A percentile compares a stretch with the other conserved stretches of the same genome.
These are phyloP conservation scores for Leishmania turanica DNA, from an alignment of 208 protist species.

Conservation along the genomic window DNA sequence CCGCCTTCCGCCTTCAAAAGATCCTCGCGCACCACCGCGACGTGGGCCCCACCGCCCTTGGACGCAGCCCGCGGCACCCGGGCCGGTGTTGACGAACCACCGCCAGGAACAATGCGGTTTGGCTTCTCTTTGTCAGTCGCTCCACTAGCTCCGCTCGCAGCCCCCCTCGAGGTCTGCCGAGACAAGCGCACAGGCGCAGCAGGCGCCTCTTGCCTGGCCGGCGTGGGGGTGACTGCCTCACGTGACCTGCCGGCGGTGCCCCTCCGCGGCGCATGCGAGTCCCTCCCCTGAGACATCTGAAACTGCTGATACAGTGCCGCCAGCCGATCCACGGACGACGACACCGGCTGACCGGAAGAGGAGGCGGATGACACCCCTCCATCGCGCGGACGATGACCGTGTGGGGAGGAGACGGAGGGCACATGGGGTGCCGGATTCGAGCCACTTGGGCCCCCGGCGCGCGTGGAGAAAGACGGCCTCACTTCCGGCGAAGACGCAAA, in stretches of 20 bases:
- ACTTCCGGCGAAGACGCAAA: background rate
- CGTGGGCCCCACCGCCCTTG: background rate
- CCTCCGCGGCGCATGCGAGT: background rate
- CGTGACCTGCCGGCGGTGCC: background rate
- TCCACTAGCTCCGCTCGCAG: background rate
- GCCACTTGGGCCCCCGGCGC: background rate
- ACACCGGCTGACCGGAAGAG: background rate
- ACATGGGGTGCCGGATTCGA: background rate
- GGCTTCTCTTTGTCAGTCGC: background rate
- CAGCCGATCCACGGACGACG: slow-evolving; percentile 21
- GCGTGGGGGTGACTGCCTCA: background rate
- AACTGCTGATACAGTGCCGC: slow-evolving; percentile 27
- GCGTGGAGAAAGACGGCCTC: background rate
- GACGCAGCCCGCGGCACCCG: background rate
- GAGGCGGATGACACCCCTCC: background rate
- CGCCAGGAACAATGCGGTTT: background rate
- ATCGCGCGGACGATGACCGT: background rate
- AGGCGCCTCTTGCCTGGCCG: too few relatives aligned
- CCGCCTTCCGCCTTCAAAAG: background rate
- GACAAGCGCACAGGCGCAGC: background rate
- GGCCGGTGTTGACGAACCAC: background rate
- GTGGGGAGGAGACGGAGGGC: background rate
- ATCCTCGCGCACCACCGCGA: background rate
- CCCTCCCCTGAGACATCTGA: slow-evolving; percentile 2
- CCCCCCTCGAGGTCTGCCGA: background rate